phyloP scores from a whole-genome alignment of 495 filamentous ascomycete species.

The Penicillium silybi region DNA sequence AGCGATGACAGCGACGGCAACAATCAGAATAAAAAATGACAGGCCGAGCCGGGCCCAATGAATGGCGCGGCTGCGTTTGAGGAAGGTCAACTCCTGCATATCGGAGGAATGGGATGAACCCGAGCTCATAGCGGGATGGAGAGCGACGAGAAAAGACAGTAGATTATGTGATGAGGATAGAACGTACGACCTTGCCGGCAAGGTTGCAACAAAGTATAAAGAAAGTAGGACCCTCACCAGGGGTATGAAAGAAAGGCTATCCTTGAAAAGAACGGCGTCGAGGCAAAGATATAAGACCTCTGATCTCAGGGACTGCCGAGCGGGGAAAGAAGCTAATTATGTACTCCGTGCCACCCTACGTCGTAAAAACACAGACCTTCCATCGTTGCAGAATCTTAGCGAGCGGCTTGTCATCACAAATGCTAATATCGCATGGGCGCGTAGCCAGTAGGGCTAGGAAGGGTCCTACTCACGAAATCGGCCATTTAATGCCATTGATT shows the following conservation, averaged over 20 bases:
- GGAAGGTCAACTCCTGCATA: slow-evolving; percentile 36
- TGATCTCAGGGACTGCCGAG: slow-evolving; percentile 2
- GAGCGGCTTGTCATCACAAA: slow-evolving; percentile 17
- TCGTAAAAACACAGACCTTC: background rate
- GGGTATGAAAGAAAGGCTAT: slow-evolving; percentile 10
- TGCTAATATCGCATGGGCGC: slow-evolving; percentile 4
- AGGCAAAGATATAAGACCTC: slow-evolving; percentile 7
- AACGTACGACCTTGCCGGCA: slow-evolving; percentile 19
- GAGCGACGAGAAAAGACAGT: background rate
- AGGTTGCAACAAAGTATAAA: slow-evolving; percentile 13
- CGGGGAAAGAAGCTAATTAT: slow-evolving; percentile 13
- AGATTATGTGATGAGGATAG: slow-evolving; percentile 1
- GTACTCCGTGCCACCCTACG: slow-evolving; percentile 11
- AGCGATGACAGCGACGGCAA: slow-evolving; percentile 36
- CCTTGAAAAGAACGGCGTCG: slow-evolving; percentile 12
- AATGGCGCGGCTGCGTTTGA: slow-evolving; percentile 33
- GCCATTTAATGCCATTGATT: slow-evolving; percentile 3
- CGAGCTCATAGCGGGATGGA: slow-evolving; percentile 21
- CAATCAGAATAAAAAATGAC: slow-evolving; percentile 27
- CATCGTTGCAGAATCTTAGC: slow-evolving; percentile 1
- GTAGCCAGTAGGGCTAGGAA: slow-evolving; percentile 1
- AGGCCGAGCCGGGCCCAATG: slow-evolving; percentile 37
- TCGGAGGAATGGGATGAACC: slow-evolving; percentile 27
- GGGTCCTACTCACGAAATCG: background rate
- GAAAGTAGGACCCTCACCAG: slow-evolving; percentile 7